Evolutionary conservation across 495 filamentous ascomycete species (phyloP), one percentile per base, ranked within the genome.

Genomic region (Hypoxylon rickii): DNA sequence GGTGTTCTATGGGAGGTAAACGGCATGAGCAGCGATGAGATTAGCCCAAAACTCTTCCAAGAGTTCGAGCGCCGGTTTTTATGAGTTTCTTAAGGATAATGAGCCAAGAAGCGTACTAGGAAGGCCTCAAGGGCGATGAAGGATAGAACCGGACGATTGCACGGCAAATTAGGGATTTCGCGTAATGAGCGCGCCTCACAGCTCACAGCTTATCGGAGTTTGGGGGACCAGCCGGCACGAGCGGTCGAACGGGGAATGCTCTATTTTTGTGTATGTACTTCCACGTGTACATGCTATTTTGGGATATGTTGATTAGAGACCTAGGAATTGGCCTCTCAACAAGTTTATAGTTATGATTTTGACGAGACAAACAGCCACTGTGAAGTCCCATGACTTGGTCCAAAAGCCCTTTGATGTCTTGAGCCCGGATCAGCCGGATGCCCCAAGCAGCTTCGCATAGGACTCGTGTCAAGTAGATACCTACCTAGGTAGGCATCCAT

Each of bases 21-120:
- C 57, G 94, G 94, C 7, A 83, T 93, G 64, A 89, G 85, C 58
- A 95, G 89, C 59, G 88, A 98, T 70, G 93, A 97, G 79, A 98
- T 98, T 45, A 91, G 81, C 13, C 94, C 94, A 6, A 83, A 89
- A 73, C 72, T 98, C 10, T 85, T 89, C 62, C 75, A 77, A 7
- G 93, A 96, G 72, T 85, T 98, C 66, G 85, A 87, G 71, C 79
- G 74, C 50, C 77, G 86, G 49, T 98, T 98, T 77, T 60, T 64
- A 58, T 68, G 65, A 68, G 1, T 12, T 16, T 26, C n/a, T n/a
- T n/a, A 18, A 10, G 36, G 17, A 24, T 24, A 24, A 37, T n/a
- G 3, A 6, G 11, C 15, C 1, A 29, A 29, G 24, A 4, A 10
- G 13, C 3, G 22, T 45, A 33, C 7, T 19, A 49, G 15, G 13